Evolutionary conservation across 306 rosid species (phyloP).

Genomic region (Trifolium subterraneum): DNA sequence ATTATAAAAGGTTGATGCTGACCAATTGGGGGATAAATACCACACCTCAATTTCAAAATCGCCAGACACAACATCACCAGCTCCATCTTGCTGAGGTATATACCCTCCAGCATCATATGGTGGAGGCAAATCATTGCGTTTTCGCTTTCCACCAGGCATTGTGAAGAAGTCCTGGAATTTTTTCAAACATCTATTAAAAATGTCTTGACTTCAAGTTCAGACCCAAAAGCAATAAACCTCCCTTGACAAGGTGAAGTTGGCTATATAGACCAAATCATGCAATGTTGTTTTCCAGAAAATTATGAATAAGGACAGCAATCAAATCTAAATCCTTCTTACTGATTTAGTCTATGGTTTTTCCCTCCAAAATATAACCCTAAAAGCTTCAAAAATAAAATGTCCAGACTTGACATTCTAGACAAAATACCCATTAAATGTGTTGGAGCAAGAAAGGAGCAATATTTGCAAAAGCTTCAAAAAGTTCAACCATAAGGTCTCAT

Average conservation of each 20-base stretch:
- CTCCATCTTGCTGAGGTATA: constrained; percentile 99
- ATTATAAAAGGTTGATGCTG: background rate
- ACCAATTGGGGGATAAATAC: constrained; percentile 18
- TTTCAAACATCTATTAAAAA: constrained; percentile 39
- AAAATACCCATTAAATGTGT: constrained; percentile 10
- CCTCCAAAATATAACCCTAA: constrained; percentile 5
- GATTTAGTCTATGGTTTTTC: background rate
- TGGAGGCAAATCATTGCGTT: constrained; percentile 85
- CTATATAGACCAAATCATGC: background rate
- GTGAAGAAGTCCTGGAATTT: constrained; percentile 80
- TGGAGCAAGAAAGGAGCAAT: constrained; percentile 30
- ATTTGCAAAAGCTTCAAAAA: constrained; percentile 29
- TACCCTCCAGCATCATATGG: constrained; percentile 78
- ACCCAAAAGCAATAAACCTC: constrained; percentile 12
- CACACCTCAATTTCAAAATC: constrained; percentile 84
- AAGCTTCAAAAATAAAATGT: no score
- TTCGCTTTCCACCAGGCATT: constrained; percentile 84
- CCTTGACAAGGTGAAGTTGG: background rate
- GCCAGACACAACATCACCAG: constrained; percentile 69
- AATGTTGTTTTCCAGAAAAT: background rate
- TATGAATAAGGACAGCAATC: constrained; percentile 2
- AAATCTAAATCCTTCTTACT: background rate
- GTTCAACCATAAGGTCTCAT: constrained; percentile 28
- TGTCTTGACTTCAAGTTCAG: constrained; percentile 17
- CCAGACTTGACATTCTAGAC: constrained; percentile 34